Evolutionary conservation across 2,329 filamentous ascomycete genomes (phyloP), one percentile per base, ranked within the genome.

Genomic region (Beauveria australis): DNA sequence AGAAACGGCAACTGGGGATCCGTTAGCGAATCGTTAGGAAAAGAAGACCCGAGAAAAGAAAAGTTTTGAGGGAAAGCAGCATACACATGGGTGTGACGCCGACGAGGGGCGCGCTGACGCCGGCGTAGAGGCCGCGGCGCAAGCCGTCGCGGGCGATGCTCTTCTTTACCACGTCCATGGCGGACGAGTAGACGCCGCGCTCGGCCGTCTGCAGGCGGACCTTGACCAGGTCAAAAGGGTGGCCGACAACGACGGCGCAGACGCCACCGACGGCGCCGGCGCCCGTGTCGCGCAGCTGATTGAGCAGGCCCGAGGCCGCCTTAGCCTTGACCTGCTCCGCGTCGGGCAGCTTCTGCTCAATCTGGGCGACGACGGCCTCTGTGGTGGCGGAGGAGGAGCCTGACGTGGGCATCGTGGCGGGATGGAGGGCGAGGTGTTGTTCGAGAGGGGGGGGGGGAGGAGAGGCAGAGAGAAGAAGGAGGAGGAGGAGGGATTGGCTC

Each of bases 21-120:
- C 12, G 33, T 37, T 37, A 37, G 33, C 33, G 33, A 6, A 18
- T 51, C 44, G 33, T 30, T 16, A 7, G 4, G 24, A 8, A 41
- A 41, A n/a, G 4, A 7, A n/a, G 12, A 14, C 3, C 10, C 5
- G 10, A 28, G 3, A 28, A 9, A 18, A 9, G 7, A 4, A 8
- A 10, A 46, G 6, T n/a, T 46, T 43, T 44, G n/a, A 28, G 58
- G 22, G 4, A 47, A 7, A 46, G 37, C 7, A 44, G 85, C 92
- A 77, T 83, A 97, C 92, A 99, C 94, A 99, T 99, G 60, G 94
- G 94, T 63, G 94, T 99, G 18, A 99, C 94, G 59, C 94, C 94
- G 10, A 97, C 89, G 64, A 99, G 78, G 49, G 94, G 94, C 68
- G 94, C 94, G 67, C 89, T 94, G 51, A 99, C 93, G 74, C 94